Evolutionary conservation across 2,329 filamentous ascomycete species (phyloP).

Genomic region (Beauveria bassiana): DNA sequence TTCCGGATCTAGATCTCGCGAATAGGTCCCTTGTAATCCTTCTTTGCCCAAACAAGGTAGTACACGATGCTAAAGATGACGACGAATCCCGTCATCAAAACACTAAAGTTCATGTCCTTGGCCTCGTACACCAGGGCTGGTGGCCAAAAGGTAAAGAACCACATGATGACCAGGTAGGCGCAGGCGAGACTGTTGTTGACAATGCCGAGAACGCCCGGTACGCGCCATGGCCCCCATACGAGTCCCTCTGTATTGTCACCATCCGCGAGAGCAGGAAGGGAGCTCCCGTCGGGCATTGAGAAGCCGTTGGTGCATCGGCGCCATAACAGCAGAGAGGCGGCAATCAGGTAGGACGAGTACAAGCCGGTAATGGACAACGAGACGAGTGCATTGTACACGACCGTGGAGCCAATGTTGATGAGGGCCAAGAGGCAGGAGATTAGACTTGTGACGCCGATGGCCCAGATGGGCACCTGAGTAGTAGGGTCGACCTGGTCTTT

Average conservation of each 20-base stretch:
- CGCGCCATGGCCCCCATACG: constrained; percentile 47
- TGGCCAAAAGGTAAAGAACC: constrained; percentile 52
- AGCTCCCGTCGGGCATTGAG: constrained; percentile 15
- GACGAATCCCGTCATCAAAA: constrained; percentile 35
- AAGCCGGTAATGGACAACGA: constrained; percentile 24
- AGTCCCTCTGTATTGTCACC: constrained; percentile 19
- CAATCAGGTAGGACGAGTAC: constrained; percentile 24
- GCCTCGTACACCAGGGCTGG: constrained; percentile 23
- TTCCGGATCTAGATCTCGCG: background rate
- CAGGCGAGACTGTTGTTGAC: constrained; percentile 49
- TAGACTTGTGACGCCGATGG: constrained; percentile 19
- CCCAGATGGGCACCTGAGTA: constrained; percentile 22
- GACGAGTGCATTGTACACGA: constrained; percentile 22
- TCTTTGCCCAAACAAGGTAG: constrained; percentile 34
- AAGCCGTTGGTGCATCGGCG: constrained; percentile 22
- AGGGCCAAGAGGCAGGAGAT: constrained; percentile 24
- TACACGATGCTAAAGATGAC: constrained; percentile 38
- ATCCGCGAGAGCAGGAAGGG: constrained; percentile 21
- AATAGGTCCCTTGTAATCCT: constrained; percentile 39
- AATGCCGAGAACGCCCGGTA: constrained; percentile 42
- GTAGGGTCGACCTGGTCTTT: constrained; percentile 7
- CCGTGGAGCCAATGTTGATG: constrained; percentile 26
- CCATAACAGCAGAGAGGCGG: constrained; percentile 21
- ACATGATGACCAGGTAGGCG: constrained; percentile 43
- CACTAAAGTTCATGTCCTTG: constrained; percentile 39